Evolutionary conservation across 2,329 filamentous ascomycete species (phyloP).

Genomic region (Pyrenophora tritici-repentis): DNA sequence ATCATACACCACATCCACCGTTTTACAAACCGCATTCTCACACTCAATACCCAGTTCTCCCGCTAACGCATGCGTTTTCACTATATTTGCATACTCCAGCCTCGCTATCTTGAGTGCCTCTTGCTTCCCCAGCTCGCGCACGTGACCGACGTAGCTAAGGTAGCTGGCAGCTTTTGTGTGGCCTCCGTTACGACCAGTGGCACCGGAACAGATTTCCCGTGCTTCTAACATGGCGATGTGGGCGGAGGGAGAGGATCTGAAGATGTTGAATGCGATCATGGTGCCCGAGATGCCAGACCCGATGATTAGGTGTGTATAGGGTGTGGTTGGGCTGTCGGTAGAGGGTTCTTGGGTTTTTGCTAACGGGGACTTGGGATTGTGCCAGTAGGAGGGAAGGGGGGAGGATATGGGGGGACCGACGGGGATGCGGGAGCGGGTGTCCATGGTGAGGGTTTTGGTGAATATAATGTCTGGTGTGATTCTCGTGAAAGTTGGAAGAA

Average conservation of each 20-base stretch:
- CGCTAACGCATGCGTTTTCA: conserved; percentile 61
- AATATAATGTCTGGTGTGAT: too few relatives aligned
- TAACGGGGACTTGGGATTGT: conserved; percentile 45
- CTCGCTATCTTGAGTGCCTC: conserved; percentile 54
- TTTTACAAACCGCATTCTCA: conserved; percentile 58
- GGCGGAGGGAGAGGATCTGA: conserved; percentile 17
- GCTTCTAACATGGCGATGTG: conserved; percentile 50
- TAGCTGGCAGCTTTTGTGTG: conserved; percentile 58
- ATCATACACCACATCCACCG: conserved; percentile 65
- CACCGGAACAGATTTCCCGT: conserved; percentile 46
- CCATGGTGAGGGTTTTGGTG: conserved; percentile 24
- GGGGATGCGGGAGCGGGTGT: conserved; percentile 35
- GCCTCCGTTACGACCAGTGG: conserved; percentile 53
- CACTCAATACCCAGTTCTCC: conserved; percentile 49
- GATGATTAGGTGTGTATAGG: conserved; percentile 46
- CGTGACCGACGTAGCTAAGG: conserved; percentile 58
- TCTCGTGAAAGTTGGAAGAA: too few relatives aligned
- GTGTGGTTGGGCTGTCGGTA: conserved; percentile 22
- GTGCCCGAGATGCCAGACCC: conserved; percentile 50
- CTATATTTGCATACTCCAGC: conserved; percentile 53
- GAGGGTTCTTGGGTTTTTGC: conserved; percentile 40
- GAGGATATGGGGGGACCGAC: conserved; percentile 39
- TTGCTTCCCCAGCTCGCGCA: conserved; percentile 51
- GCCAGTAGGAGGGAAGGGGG: conserved; percentile 51
- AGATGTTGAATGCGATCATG: conserved; percentile 45